Base-by-base conservation (phyloP, 805 yeast species). In the Pichia pseudocactophila region DNA sequence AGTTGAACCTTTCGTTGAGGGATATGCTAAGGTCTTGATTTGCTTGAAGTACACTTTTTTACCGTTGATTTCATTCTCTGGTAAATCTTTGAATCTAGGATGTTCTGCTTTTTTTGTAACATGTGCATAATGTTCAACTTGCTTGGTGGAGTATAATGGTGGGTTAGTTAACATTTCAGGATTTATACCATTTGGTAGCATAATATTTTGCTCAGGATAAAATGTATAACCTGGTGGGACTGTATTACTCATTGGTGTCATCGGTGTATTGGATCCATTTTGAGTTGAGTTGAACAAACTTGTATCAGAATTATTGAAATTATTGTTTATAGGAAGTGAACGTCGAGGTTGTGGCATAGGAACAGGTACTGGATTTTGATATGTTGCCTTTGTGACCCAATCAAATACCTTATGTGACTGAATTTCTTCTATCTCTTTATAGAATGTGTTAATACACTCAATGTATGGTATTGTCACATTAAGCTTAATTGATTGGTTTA, bases 391-490 rank as follows among this genome's bases (percentile, higher is more conserved):
- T 45, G 36, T 13, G 37, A 38, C 17, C 43, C 43, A 10, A 55
- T 28, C 15, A 28, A 28, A 28, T 12, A 11, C 13, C 15, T 28
- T 28, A 7, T 11, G 13, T 5, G 31, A 28, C 11, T 28, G 31
- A 28, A 28, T 30, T 20, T 43, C 37, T 16, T 50, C 49, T 37
- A 55, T 47, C 26, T 51, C 49, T 4, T 22, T 13, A 30, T 48
- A 57, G 31, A 57, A 56, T 12, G 56, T 51, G 30, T 41, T 37
- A n/a, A 56, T 40, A 19, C 45, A 43, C 37, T 56, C 54, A 11
- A 56, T 39, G 37, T 48, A 50, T 10, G 64, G 57, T 7, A 50
- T 20, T 7, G 34, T 39, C n/a, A 55, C 25, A 4, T 48, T 39
- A 13, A 26, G 18, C 3, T 37, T 36, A 2, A 36, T 37, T 3